These are phyloP conservation scores for Cladophialophora exuberans DNA, from an alignment of 2,329 filamentous ascomycete species.

Conservation along the genomic window DNA sequence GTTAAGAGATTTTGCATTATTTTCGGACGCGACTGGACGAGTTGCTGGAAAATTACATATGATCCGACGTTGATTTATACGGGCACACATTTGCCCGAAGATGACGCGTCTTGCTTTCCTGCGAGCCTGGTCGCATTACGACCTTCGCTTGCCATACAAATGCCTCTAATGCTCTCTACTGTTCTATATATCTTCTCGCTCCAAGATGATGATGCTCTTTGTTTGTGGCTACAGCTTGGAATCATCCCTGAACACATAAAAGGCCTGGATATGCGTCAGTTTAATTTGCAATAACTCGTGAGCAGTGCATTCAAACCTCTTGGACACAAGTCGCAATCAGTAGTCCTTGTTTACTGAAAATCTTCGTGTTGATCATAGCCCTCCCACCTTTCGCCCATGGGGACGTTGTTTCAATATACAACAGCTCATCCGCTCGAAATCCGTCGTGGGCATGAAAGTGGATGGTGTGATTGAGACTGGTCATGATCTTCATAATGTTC, in stretches of 20 bases:
- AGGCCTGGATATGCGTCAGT: conserved; percentile 21
- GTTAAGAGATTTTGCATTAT: too few relatives aligned
- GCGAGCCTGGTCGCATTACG: too few relatives aligned
- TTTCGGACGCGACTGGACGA: too few relatives aligned
- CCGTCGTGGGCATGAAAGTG: conserved; percentile 31
- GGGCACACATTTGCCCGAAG: too few relatives aligned
- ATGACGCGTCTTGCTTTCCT: too few relatives aligned
- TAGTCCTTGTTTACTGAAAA: conserved; percentile 27
- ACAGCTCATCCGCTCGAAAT: conserved; percentile 31
- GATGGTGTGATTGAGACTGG: conserved; percentile 33
- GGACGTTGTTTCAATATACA: conserved; percentile 29
- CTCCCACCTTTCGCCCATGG: conserved; percentile 33
- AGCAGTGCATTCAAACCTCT: conserved; percentile 25
- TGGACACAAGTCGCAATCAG: conserved; percentile 32
- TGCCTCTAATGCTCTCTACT: too few relatives aligned
- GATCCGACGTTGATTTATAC: too few relatives aligned
- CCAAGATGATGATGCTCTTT: background rate
- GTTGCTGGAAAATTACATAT: too few relatives aligned
- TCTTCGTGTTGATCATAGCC: conserved; percentile 29
- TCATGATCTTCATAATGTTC: conserved; percentile 28
- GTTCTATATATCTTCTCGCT: too few relatives aligned
- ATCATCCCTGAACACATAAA: conserved; percentile 31
- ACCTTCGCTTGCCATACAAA: too few relatives aligned
- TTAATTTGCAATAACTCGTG: background rate
- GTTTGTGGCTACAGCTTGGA: conserved; percentile 13